These are phyloP conservation scores for Saccharomyces hybrid DNA, from an alignment of 1,139 yeast species.

Conservation along the genomic window DNA sequence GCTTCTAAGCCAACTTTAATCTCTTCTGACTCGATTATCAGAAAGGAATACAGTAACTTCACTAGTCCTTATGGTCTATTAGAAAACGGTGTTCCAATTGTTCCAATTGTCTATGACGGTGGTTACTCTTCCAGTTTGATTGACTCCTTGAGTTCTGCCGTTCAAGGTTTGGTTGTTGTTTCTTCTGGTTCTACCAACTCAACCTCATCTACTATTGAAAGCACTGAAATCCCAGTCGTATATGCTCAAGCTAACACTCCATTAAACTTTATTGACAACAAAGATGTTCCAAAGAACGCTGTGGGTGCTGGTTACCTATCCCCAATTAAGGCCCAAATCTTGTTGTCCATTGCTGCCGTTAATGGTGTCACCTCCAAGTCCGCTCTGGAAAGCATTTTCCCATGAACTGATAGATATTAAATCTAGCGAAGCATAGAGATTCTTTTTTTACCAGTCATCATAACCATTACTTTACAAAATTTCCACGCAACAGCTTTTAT, in stretches of 20 bases:
- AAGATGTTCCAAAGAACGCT: conserved; percentile 22
- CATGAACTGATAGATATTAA: conserved; percentile 5
- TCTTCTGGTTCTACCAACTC: conserved; percentile 20
- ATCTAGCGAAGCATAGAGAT: not conserved
- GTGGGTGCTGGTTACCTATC: conserved; percentile 28
- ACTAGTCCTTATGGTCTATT: conserved; percentile 9
- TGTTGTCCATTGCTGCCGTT: conserved; percentile 25
- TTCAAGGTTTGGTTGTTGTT: conserved; percentile 25
- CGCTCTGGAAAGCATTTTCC: conserved; percentile 13
- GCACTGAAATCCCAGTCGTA: conserved; percentile 19
- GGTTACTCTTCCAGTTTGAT: conserved; percentile 17
- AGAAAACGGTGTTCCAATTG: conserved; percentile 13
- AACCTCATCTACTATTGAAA: conserved; percentile 13
- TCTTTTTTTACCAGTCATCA: not conserved
- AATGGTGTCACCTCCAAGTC: conserved; percentile 20
- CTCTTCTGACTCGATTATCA: conserved; percentile 16
- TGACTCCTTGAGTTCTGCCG: conserved; percentile 13
- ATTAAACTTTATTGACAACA: conserved; percentile 11
- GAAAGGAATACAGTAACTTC: conserved; percentile 18
- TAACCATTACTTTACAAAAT: not conserved
- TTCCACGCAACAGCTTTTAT: not conserved
- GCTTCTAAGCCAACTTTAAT: conserved; percentile 20
- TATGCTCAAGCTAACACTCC: conserved; percentile 17
- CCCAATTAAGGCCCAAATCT: conserved; percentile 28
- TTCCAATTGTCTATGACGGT: conserved; percentile 27